Conservation (phyloP, 768 basidiomycete species). For the Leccinum disarticulatum region DNA sequence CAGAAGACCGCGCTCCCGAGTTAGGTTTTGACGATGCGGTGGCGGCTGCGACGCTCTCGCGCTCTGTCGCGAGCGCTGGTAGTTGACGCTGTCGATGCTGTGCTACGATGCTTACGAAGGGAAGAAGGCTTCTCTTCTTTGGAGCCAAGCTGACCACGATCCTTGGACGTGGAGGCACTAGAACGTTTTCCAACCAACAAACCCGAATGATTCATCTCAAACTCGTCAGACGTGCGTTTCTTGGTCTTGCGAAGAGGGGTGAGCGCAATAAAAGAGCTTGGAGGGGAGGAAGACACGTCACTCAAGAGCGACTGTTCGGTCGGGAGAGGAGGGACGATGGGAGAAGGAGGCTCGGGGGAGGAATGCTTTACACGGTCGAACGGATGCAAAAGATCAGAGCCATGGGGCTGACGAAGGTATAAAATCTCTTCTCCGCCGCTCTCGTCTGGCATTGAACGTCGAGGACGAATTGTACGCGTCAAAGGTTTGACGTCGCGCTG, state of each 20-base stretch:
- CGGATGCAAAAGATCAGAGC: slow-evolving; percentile 31
- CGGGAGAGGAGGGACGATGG: slow-evolving; percentile 31
- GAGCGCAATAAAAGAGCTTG: slow-evolving; percentile 56
- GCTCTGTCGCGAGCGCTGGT: slow-evolving; percentile 40
- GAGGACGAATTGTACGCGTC: slow-evolving; percentile 52
- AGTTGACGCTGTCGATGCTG: slow-evolving; percentile 52
- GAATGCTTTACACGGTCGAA: slow-evolving; percentile 33
- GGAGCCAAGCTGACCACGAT: slow-evolving; percentile 22
- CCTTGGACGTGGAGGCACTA: slow-evolving; percentile 31
- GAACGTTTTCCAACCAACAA: slow-evolving; percentile 53
- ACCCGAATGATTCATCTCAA: slow-evolving; percentile 74
- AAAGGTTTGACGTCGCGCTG: slow-evolving; percentile 48
- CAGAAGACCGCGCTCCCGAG: slow-evolving; percentile 8
- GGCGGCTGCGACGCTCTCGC: slow-evolving; percentile 50
- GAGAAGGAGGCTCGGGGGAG: slow-evolving; percentile 31
- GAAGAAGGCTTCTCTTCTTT: slow-evolving; percentile 52
- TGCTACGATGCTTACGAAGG: slow-evolving; percentile 69
- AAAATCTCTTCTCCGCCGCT: slow-evolving; percentile 90
- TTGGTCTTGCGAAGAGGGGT: slow-evolving; percentile 53
- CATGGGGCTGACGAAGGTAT: slow-evolving; percentile 66
- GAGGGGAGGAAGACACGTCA: slow-evolving; percentile 45
- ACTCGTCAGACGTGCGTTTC: slow-evolving; percentile 81
- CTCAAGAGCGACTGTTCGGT: slow-evolving; percentile 32
- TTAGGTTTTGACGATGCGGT: slow-evolving; percentile 40
- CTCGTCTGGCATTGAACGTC: slow-evolving; percentile 73